Conservation (phyloP, 2,329 filamentous ascomycete genomes). For the Hypomyces rosellus region DNA sequence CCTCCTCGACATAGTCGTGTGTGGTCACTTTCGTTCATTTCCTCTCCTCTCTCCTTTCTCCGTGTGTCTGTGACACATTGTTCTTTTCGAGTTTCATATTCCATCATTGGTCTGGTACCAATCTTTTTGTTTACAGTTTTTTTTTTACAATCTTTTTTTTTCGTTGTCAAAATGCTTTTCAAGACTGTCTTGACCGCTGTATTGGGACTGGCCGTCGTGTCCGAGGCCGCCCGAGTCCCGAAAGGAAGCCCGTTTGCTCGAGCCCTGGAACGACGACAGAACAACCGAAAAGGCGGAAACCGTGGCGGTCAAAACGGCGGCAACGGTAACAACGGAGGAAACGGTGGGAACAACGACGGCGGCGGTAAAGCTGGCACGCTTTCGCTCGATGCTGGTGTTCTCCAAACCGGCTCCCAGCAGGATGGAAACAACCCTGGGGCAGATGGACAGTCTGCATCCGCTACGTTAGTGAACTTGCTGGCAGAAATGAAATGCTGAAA, state of each 20-base stretch:
- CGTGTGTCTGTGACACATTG: conserved; percentile 37
- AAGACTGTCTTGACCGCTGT: conserved; percentile 45
- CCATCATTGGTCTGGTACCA: conserved; percentile 37
- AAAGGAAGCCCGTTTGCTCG: conserved; percentile 31
- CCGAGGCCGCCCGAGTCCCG: conserved; percentile 39
- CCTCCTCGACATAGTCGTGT: conserved; percentile 11
- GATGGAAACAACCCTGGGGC: conserved; percentile 41
- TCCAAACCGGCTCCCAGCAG: conserved; percentile 44
- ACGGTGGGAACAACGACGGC: conserved; percentile 15
- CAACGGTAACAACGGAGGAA: conserved; percentile 18
- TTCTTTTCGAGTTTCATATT: conserved; percentile 36
- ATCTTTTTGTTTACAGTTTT: conserved; percentile 25
- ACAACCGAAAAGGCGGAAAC: conserved; percentile 12
- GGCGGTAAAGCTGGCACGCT: conserved; percentile 25
- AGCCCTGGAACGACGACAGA: conserved; percentile 32
- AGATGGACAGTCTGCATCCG: conserved; percentile 45
- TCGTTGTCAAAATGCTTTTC: conserved; percentile 42
- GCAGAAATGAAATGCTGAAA: conserved; percentile 42
- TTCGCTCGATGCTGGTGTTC: conserved; percentile 32
- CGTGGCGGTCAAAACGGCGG: conserved; percentile 19
- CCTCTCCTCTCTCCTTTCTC: conserved; percentile 22
- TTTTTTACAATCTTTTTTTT: conserved; percentile 23
- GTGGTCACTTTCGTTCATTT: conserved; percentile 16
- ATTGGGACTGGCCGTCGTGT: conserved; percentile 36
- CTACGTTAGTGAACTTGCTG: conserved; percentile 40